phyloP scores from a whole-genome alignment of 345 rosid genomes.

The Theobroma cacao region DNA sequence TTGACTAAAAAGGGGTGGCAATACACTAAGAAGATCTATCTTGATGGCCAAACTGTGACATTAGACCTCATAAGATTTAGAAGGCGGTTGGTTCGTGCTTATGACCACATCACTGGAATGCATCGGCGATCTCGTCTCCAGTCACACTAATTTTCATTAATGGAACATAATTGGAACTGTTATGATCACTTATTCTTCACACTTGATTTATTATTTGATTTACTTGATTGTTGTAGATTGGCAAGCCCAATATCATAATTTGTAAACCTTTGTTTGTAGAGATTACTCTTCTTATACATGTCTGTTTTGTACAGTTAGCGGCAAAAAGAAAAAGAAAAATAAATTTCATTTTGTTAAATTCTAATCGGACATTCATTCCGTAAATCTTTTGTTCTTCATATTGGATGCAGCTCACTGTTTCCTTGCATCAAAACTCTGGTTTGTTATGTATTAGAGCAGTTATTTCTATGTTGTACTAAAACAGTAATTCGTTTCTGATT shows the following conservation, averaged over 20 bases:
- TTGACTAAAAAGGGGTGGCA: conserved; percentile 56
- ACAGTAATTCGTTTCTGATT: too few relatives aligned
- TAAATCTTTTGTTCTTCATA: neutral
- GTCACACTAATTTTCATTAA: neutral
- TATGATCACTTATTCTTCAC: neutral
- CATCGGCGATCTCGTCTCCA: neutral
- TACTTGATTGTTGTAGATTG: neutral
- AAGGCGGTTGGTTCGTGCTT: conserved; percentile 44
- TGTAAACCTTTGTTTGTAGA: conserved; percentile 8
- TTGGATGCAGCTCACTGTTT: too few relatives aligned
- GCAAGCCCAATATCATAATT: neutral
- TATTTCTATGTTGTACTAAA: too few relatives aligned
- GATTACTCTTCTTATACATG: neutral
- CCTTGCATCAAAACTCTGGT: neutral
- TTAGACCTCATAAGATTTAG: conserved; percentile 45
- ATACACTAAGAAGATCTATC: conserved; percentile 60
- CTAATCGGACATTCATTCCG: neutral
- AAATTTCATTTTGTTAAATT: neutral
- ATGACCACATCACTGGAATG: conserved; percentile 26
- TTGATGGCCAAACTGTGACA: conserved; percentile 48
- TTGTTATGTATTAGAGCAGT: too few relatives aligned
- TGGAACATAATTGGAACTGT: neutral
- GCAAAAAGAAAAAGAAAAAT: neutral
- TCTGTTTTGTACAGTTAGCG: conserved; percentile 1
- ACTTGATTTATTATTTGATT: neutral